A percentile compares a stretch with the other conserved stretches of the same genome.
phyloP scores from a whole-genome alignment of 208 protist genomes.

The Wallacemonas collosoma region DNA sequence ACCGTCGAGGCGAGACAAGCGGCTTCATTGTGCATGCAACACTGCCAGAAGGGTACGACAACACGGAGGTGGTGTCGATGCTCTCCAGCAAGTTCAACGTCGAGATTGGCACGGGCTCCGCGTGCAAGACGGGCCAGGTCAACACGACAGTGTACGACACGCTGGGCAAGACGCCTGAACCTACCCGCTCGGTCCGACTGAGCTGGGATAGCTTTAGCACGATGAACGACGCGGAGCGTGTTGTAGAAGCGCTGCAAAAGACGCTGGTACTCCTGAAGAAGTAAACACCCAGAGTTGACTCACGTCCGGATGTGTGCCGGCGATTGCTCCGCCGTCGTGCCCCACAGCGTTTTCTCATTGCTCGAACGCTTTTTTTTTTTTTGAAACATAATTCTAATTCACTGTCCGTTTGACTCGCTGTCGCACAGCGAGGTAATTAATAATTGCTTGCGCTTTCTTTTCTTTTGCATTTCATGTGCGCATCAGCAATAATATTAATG shows the following conservation, averaged over 20 bases:
- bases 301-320: too few species aligned
- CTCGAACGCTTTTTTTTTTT: too few species aligned
- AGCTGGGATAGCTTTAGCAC: constrained; percentile 79
- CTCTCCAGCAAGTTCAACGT: constrained; percentile 74
- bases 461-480: too few species aligned
- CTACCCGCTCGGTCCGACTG: constrained; percentile 61
- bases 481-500: too few species aligned
- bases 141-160: constrained; percentile 86
- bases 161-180: constrained; percentile 56
- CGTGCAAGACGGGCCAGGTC: constrained; percentile 70
- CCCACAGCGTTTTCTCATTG: too few species aligned
- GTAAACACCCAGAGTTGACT: not conserved
- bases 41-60: constrained; percentile 63
- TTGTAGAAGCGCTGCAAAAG: constrained; percentile 50
- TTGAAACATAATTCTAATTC: too few species aligned
- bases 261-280: constrained; percentile 36
- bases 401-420: too few species aligned
- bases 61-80: constrained; percentile 71
- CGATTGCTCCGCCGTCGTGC: too few species aligned
- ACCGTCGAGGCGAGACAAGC: constrained; percentile 79
- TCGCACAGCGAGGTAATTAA: too few species aligned
- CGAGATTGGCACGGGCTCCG: constrained; percentile 81
- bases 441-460: too few species aligned
- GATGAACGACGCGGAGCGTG: constrained; percentile 57
- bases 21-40: constrained; percentile 84